phyloP scores from a whole-genome alignment of 2,329 filamentous ascomycete species.

The Shiraia bambusicola region DNA sequence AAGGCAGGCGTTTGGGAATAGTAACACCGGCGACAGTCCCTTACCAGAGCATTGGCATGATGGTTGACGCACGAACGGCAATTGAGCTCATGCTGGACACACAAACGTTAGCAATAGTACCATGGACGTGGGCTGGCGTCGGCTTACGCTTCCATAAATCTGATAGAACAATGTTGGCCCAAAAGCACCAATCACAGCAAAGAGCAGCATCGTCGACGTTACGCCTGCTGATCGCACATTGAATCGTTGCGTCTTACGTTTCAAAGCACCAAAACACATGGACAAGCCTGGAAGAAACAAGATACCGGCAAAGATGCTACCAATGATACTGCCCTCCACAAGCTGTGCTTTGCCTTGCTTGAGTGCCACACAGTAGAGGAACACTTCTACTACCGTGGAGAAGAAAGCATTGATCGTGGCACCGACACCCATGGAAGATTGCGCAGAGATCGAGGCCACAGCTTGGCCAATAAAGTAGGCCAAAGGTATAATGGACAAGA shows the following conservation, averaged over 20 bases:
- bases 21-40: slow-evolving; percentile 90
- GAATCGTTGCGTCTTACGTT: slow-evolving; percentile 97
- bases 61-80: slow-evolving; percentile 66
- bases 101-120: slow-evolving; percentile 36
- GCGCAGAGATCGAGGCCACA: slow-evolving; percentile 95
- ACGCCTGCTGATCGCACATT: slow-evolving; percentile 95
- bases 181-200: slow-evolving; percentile 93
- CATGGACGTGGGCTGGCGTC: neutral
- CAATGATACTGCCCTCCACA: slow-evolving; percentile 95
- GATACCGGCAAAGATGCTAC: slow-evolving; percentile 96
- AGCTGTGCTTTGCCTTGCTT: slow-evolving; percentile 89
- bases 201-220: slow-evolving; percentile 95
- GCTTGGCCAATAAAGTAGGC: slow-evolving; percentile 99
- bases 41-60: slow-evolving; percentile 50
- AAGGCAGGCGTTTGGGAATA: slow-evolving; percentile 86
- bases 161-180: slow-evolving; percentile 97
- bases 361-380: slow-evolving; percentile 92
- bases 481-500: slow-evolving; percentile 91
- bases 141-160: slow-evolving; percentile 80
- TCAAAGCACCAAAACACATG: slow-evolving; percentile 98
- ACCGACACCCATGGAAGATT: slow-evolving; percentile 97
- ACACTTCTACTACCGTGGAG: slow-evolving; percentile 95
- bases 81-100: slow-evolving; percentile 76
- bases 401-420: slow-evolving; percentile 98
- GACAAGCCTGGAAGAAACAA: slow-evolving; percentile 91